Evolutionary conservation across 768 basidiomycete genomes (phyloP).

Genomic region (Hygrocybe punicea): DNA sequence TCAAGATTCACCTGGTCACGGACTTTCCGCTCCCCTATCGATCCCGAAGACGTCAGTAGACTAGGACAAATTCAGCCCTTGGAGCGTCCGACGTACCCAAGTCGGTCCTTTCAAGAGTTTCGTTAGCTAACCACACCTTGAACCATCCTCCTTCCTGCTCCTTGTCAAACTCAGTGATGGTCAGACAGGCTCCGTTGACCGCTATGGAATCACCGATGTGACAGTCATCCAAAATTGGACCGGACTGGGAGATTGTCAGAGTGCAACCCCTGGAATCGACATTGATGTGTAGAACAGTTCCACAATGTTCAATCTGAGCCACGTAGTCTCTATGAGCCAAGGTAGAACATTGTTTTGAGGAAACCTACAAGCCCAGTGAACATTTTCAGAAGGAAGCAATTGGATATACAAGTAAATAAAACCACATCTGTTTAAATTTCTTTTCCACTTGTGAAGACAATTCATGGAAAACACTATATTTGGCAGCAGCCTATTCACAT

Average conservation of each 20-base stretch:
- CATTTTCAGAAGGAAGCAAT: too few relatives aligned
- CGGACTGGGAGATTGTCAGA: constrained; percentile 68
- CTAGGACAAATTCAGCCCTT: too few relatives aligned
- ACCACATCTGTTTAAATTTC: too few relatives aligned
- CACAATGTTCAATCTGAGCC: constrained; percentile 83
- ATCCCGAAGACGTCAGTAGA: constrained; percentile 3
- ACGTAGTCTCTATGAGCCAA: constrained; percentile 7
- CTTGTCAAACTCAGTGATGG: constrained; percentile 80
- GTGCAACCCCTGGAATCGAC: constrained; percentile 76
- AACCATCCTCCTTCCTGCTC: constrained; percentile 71
- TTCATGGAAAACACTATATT: too few relatives aligned
- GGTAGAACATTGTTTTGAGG: constrained; percentile 4
- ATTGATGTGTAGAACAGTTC: constrained; percentile 62
- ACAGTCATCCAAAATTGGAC: constrained; percentile 80
- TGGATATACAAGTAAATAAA: too few relatives aligned
- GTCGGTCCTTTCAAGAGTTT: constrained; percentile 88
- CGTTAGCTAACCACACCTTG: constrained; percentile 92
- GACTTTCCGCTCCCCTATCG: constrained; percentile 66
- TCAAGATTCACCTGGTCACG: constrained; percentile 89
- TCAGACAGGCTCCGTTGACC: constrained; percentile 84
- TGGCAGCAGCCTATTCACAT: too few relatives aligned
- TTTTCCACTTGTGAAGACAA: too few relatives aligned
- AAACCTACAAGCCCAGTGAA: background rate
- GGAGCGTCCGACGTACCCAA: constrained; percentile 53
- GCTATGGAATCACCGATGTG: constrained; percentile 92